Base-by-base conservation (phyloP, 208 protist species). In the Perkinsela sp. region DNA sequence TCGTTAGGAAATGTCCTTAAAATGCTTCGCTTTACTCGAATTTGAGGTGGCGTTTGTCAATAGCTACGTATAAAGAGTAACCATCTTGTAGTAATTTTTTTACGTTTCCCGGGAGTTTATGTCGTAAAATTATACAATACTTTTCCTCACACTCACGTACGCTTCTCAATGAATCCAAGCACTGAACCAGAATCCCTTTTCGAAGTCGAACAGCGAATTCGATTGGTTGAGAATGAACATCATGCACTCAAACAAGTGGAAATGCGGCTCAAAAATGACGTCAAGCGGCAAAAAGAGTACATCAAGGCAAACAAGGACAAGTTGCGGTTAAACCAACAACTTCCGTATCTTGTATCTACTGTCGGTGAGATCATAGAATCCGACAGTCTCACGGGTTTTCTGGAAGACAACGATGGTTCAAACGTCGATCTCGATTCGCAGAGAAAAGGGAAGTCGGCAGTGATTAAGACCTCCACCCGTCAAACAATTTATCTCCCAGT, bases 401-500 rank as follows among this genome's bases (percentile, higher is more conserved):
- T 79, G 22, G 30, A 72, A 31, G 67, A 71, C 48, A 72, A 87
- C 48, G 83, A 90, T 32, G 83, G 81, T 30, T 70, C 69, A 0
- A 77, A 71, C 32, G 74, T 85, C 28, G 85, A 92, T 69, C 48
- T 89, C 1, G 85, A 88, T 57, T 57, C 75, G 6, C 71, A 86
- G 32, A 66, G 76, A 65, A 81, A 81, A 40, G 82, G 76, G 30
- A 98, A 97, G 79, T 96, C 90, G 73, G 93, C 91, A 40, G 94
- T 99, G 65, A 83, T 99, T 30, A 99, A 99, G 86, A 98, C 97
- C 16, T 93, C 94, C 1, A 97, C 94, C 32, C 83, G 96, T 65
- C 93, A 98, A 76, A 99, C 95, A 31, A 94, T 99, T 30, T 99
- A 98, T 79, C 78, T 99, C 1, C 97, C 98, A 1, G 90, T 97